phyloP scores from a whole-genome alignment of 306 rosid species.

The Dicorynia guianensis region DNA sequence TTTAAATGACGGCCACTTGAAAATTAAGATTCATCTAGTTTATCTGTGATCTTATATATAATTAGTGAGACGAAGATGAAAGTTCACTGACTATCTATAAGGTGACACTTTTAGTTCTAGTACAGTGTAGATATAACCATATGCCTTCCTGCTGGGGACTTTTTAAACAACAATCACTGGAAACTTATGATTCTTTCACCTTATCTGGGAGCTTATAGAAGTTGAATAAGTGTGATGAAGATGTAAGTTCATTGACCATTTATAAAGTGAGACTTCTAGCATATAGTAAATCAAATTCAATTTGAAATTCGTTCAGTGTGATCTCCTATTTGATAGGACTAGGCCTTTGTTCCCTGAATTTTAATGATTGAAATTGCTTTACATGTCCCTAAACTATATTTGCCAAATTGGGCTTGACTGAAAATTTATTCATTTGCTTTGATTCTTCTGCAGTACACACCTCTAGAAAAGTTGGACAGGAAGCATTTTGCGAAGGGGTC shows the following conservation, averaged over 20 bases:
- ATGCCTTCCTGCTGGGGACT: no score
- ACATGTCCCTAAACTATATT: not conserved
- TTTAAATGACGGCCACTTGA: not conserved
- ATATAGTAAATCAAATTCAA: not conserved
- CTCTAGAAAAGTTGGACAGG: constrained; percentile 85
- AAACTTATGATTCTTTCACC: constrained; percentile 4
- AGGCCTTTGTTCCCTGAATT: constrained; percentile 9
- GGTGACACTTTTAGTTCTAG: constrained; percentile 28
- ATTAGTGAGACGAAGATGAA: not conserved
- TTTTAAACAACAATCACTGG: not conserved
- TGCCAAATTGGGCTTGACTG: not conserved
- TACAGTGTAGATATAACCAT: not conserved
- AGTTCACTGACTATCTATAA: constrained; percentile 2
- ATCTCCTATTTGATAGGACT: constrained; percentile 30
- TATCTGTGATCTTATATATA: not conserved
- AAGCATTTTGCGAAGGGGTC: constrained; percentile 86
- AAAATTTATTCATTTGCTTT: constrained; percentile 29
- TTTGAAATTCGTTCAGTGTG: not conserved
- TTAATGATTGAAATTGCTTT: constrained; percentile 23
- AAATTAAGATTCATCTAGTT: constrained; percentile 6
- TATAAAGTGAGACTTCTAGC: constrained; percentile 26
- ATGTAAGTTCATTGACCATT: not conserved
- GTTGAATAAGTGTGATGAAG: constrained; percentile 16
- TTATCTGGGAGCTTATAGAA: not conserved
- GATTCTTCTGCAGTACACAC: constrained; percentile 70